These are phyloP conservation scores for Phytophthora uliginosa DNA, from an alignment of 352 stramenopile genomes.

Conservation along the genomic window DNA sequence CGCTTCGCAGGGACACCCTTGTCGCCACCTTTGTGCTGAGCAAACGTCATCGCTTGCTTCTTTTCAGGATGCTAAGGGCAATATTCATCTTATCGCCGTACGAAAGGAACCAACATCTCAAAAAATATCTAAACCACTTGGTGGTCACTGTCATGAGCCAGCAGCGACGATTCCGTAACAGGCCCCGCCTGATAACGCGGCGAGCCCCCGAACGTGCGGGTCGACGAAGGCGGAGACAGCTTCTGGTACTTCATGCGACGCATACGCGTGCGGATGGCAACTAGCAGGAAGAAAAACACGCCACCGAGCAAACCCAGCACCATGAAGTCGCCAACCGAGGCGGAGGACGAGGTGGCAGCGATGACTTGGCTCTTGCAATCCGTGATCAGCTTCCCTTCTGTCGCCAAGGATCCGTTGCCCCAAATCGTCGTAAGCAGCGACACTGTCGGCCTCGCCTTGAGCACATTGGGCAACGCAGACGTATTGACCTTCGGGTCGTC, in stretches of 20 bases:
- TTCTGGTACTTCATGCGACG: conserved; percentile 36
- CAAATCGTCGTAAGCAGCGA: conserved; percentile 60
- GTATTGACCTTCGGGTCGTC: conserved; percentile 8
- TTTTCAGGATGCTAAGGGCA: neutral
- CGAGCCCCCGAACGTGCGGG: conserved; percentile 9
- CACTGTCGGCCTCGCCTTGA: conserved; percentile 64
- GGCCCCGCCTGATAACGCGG: conserved; percentile 11
- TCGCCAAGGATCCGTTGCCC: conserved; percentile 39
- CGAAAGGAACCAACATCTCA: conserved; percentile 15
- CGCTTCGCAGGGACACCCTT: conserved; percentile 49
- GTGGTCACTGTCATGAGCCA: conserved; percentile 25
- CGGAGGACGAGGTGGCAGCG: neutral
- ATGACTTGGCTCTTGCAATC: conserved; percentile 33
- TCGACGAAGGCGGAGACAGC: conserved; percentile 14
- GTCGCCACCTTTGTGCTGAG: conserved; percentile 13
- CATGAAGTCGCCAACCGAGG: conserved; percentile 14
- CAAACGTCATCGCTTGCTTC: neutral
- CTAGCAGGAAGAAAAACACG: conserved; percentile 29
- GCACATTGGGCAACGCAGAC: conserved; percentile 36
- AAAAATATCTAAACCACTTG: conserved; percentile 29
- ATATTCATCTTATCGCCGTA: too few relatives aligned
- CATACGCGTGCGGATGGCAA: conserved; percentile 19
- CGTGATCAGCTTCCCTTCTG: conserved; percentile 50
- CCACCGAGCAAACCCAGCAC: conserved; percentile 22
- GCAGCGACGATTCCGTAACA: conserved; percentile 19